Percentiles rank a stretch among this genome's conserved stretches.
phyloP scores from a whole-genome alignment of 2,329 filamentous ascomycete species.

The Cadophora luteo-olivacea region DNA sequence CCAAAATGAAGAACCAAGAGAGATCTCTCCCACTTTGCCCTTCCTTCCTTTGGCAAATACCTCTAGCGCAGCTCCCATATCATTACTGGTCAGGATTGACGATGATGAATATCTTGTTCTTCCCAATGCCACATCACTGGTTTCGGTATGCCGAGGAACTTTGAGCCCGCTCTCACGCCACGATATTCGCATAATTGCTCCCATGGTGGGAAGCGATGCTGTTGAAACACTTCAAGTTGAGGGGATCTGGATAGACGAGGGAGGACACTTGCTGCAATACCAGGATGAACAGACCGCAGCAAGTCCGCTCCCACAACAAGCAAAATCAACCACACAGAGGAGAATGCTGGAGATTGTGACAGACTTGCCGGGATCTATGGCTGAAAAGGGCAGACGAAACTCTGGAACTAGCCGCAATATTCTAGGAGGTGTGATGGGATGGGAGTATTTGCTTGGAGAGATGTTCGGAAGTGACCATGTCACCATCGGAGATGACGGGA shows the following conservation, averaged over 20 bases:
- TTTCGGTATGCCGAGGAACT: conserved; percentile 29
- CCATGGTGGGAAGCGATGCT: conserved; percentile 32
- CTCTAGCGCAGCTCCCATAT: conserved; percentile 35
- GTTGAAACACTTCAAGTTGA: conserved; percentile 38
- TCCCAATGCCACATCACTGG: conserved; percentile 36
- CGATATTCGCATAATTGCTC: conserved; percentile 39
- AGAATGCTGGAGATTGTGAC: conserved; percentile 45
- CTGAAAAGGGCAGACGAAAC: conserved; percentile 25
- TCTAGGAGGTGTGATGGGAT: conserved; percentile 42
- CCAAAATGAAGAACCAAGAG: neutral
- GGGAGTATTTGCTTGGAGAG: conserved; percentile 47
- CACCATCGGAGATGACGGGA: conserved; percentile 44
- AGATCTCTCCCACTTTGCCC: neutral
- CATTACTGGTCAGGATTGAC: conserved; percentile 38
- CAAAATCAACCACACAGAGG: neutral
- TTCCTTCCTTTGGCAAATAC: conserved; percentile 30
- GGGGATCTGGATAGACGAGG: conserved; percentile 39
- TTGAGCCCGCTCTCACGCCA: conserved; percentile 30
- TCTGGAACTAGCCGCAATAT: conserved; percentile 28
- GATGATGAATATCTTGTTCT: conserved; percentile 40
- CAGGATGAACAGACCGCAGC: neutral
- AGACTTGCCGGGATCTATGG: conserved; percentile 40
- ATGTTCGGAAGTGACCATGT: conserved; percentile 47
- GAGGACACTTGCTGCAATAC: conserved; percentile 32
- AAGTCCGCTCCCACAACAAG: neutral